Evolutionary conservation across 768 basidiomycete species (phyloP).

Genomic region (Sistotremastrum niveocremeum): DNA sequence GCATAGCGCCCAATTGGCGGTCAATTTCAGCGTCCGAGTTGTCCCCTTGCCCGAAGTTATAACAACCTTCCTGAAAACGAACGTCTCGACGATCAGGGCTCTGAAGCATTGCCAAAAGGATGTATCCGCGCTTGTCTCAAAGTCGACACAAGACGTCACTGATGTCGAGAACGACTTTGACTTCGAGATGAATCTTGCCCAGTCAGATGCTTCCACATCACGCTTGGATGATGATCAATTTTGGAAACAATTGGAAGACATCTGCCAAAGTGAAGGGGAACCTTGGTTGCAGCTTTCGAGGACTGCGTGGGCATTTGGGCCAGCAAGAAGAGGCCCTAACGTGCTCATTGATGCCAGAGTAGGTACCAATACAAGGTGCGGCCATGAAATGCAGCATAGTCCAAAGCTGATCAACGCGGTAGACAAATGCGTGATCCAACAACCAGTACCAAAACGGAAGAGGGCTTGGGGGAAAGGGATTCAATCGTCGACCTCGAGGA

Average conservation of each 20-base stretch:
- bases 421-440: slow-evolving; percentile 11
- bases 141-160: slow-evolving; percentile 8
- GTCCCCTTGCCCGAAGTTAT: slow-evolving; percentile 61
- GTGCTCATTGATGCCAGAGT: slow-evolving; percentile 66
- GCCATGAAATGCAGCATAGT: too few species aligned
- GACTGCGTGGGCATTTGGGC: slow-evolving; percentile 84
- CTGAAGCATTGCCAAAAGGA: slow-evolving; percentile 37
- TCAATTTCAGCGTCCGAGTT: slow-evolving; percentile 77
- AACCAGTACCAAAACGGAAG: slow-evolving; percentile 17
- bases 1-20: slow-evolving; percentile 49
- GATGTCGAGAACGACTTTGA: slow-evolving; percentile 18
- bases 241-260: slow-evolving; percentile 54
- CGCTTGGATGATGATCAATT: slow-evolving; percentile 29
- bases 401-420: too few species aligned
- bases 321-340: slow-evolving; percentile 75
- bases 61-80: slow-evolving; percentile 64
- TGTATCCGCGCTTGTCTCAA: slow-evolving; percentile 2
- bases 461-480: slow-evolving; percentile 14
- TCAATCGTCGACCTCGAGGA: slow-evolving; percentile 50
- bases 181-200: slow-evolving; percentile 1
- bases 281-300: slow-evolving; percentile 72
- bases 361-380: slow-evolving; percentile 25
- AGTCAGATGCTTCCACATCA: too few species aligned
- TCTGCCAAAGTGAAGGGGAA: slow-evolving; percentile 49
- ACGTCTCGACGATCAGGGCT: slow-evolving; percentile 47